Evolutionary conservation across 176 grass and related monocot species (phyloP).

Genomic region (Dactylis glomerata): DNA sequence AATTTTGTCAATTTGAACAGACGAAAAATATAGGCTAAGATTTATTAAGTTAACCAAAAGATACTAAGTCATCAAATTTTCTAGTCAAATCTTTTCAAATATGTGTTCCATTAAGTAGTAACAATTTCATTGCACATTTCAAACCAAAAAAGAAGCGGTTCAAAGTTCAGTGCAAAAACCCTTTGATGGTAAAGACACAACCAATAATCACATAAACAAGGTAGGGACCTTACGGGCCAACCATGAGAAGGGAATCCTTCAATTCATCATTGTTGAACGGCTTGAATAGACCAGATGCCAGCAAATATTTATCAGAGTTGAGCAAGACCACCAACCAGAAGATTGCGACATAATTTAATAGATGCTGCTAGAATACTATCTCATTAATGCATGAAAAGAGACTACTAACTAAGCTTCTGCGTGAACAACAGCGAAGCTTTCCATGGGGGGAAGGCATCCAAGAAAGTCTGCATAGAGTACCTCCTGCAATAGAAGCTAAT

Average conservation of each 20-base stretch:
- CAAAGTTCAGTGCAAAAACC: too few relatives aligned
- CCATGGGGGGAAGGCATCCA: conserved; percentile 12
- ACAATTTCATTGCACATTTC: too few relatives aligned
- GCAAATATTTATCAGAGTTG: not conserved
- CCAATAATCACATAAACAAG: too few relatives aligned
- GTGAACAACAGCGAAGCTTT: conserved; percentile 19
- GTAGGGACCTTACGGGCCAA: too few relatives aligned
- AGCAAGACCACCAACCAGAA: conserved; percentile 18
- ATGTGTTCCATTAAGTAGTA: too few relatives aligned
- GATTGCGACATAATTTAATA: conserved; percentile 30
- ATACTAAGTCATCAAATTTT: not conserved
- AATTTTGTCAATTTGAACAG: not conserved
- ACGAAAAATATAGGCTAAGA: not conserved
- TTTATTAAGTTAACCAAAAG: not conserved
- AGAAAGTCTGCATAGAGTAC: conserved; percentile 1
- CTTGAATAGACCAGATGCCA: conserved; percentile 18
- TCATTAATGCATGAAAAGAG: conserved; percentile 12
- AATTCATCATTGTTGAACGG: conserved; percentile 3
- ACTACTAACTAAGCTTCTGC: conserved; percentile 9
- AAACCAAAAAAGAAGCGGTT: too few relatives aligned
- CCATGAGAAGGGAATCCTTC: not conserved
- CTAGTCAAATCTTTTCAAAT: not conserved
- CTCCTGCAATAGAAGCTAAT: not conserved
- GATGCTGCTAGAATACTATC: not conserved
- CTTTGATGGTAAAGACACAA: too few relatives aligned